Base-by-base conservation (phyloP, 306 rosid genomes). In the Cucurbita moschata region DNA sequence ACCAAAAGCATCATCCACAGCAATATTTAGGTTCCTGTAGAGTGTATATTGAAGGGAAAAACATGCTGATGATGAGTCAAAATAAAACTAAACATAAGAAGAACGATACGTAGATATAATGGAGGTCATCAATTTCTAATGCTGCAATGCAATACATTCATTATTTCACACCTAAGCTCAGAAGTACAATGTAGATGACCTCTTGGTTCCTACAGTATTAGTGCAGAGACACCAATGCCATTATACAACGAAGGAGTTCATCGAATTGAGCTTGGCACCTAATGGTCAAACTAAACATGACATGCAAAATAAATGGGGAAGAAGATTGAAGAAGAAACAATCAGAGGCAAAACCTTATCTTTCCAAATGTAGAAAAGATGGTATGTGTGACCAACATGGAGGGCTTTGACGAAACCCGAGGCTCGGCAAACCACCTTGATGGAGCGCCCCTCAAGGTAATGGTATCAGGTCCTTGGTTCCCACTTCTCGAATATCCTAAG, bases 341-440 rank as follows among this genome's bases (percentile, higher is more conserved):
- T n/a, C 11, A 56, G 5, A 57, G 53, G 19, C 40, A 70, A 64
- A 54, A 85, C 98, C 96, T 90, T 85, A 94, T 94, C 73, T 80
- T 86, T 62, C 98, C 98, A 76, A 94, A 91, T 23, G 91, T 83
- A 2, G 97, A 89, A 70, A 94, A 94, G 58, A 94, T 94, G 71
- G 98, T 88, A 75, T 90, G 98, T 5, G 96, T 88, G 37, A 94
- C 98, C 51, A 94, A 87, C 94, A 89, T 83, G 51, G 98, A 94
- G 77, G 96, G 96, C 84, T 94, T 90, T 1, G 98, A 94, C 14
- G 97, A 94, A 84, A 94, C 97, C 73, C 90, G 75, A 0, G 97
- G 96, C 83, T 94, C 98, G 0, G 97, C 88, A 57, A 94, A 94
- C 98, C 98, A 94, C 42, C 97, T 82, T 10, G 97, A 94, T 0